Base-by-base conservation (phyloP, 2,329 filamentous ascomycete genomes). In the Ophiostoma ulmi region DNA sequence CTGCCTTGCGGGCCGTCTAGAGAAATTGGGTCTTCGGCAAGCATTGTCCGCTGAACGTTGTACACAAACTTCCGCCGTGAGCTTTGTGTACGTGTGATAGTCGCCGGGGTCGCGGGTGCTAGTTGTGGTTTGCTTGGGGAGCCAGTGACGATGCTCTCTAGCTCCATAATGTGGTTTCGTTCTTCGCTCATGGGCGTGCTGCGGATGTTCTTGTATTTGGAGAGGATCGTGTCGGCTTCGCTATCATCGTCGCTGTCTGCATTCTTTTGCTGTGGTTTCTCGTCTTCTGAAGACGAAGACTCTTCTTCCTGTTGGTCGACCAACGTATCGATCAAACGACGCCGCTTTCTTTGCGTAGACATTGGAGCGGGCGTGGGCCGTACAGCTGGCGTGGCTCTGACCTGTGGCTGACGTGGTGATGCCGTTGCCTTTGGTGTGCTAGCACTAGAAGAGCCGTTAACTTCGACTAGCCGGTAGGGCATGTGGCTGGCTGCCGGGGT, bases 281-380 rank as follows among this genome's bases (percentile, higher is more conserved):
- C 58, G 58, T 68, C 67, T 14, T 73, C 70, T 20, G 71, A 69
- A 0, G 68, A 71, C 5, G 77, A 78, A 2, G 76, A 75, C 69
- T 76, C 80, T 7, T 79, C 77, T 17, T 78, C 77, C 44, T 76
- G 79, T 73, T 83, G 82, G 1, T 79, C 80, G 7, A 77, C 79
- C 26, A 84, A 74, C 0, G 80, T 76, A 75, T 84, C 82, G 41
- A 84, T 84, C 58, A 84, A 73, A 26, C 82, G 79, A 22, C 70
- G 73, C 2, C 74, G 69, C 35, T 74, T 75, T 48, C 71, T 22
- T 65, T 65, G 69, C 8, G 48, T 70, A 1, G 69, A 31, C 26
- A 20, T 67, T 11, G 39, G 39, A 7, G 65, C 39, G 5, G 22
- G 39, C n/a, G 14, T 52, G 5, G 11, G 36, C 3, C 67, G 68